phyloP scores from a whole-genome alignment of 2,329 filamentous ascomycete species.

The Alternaria hordeiaustralica region DNA sequence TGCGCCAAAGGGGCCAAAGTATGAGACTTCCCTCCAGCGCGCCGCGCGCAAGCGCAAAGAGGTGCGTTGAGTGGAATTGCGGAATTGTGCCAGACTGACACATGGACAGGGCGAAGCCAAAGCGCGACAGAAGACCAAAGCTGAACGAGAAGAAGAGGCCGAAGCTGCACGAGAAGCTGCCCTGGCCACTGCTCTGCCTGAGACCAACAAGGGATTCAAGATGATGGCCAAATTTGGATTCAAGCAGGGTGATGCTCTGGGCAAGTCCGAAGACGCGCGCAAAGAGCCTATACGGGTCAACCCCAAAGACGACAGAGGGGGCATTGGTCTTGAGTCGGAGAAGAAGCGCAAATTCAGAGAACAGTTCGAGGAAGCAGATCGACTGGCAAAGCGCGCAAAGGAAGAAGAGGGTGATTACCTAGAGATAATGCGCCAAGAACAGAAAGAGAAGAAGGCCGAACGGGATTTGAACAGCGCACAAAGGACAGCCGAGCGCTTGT shows the following conservation, averaged over 20 bases:
- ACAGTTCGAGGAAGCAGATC: slow-evolving; percentile 42
- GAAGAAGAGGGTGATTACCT: slow-evolving; percentile 52
- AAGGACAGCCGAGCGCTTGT: slow-evolving; percentile 80
- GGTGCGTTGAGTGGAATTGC: slow-evolving; percentile 36
- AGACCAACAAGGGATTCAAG: slow-evolving; percentile 82
- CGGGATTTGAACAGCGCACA: slow-evolving; percentile 77
- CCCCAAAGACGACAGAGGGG: slow-evolving; percentile 79
- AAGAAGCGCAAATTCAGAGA: slow-evolving; percentile 73
- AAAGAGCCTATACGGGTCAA: slow-evolving; percentile 78
- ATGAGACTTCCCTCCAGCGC: slow-evolving; percentile 69
- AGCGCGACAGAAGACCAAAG: slow-evolving; percentile 71
- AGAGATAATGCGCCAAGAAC: slow-evolving; percentile 41
- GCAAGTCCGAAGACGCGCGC: slow-evolving; percentile 62
- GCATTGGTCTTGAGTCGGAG: slow-evolving; percentile 83
- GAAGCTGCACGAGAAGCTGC: slow-evolving; percentile 75
- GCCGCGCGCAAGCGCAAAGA: slow-evolving; percentile 61
- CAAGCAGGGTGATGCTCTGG: slow-evolving; percentile 75
- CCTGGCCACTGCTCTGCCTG: slow-evolving; percentile 73
- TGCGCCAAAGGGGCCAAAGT: slow-evolving; percentile 53
- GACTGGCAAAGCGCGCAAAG: slow-evolving; percentile 52
- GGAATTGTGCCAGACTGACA: slow-evolving; percentile 18
- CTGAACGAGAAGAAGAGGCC: slow-evolving; percentile 78
- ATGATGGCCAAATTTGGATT: slow-evolving; percentile 99
- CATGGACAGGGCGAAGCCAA: slow-evolving; percentile 33
- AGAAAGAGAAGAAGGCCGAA: slow-evolving; percentile 59